phyloP scores from a whole-genome alignment of 257 asterid genomes.

The Solanum phureja region DNA sequence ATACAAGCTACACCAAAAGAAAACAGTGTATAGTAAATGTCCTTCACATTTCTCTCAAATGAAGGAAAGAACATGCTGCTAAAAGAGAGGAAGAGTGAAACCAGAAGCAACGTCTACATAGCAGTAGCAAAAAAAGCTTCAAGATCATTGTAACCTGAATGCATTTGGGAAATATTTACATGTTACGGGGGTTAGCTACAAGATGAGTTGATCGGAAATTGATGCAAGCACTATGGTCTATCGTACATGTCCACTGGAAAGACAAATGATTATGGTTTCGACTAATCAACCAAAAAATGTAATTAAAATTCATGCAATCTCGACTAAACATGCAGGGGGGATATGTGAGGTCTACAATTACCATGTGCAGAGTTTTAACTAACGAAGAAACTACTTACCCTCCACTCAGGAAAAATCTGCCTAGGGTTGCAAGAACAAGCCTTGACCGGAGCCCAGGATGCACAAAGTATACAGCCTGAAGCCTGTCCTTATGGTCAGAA shows the following conservation, averaged over 20 bases:
- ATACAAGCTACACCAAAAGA: conserved; percentile 41
- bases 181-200: neutral
- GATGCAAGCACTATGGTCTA: neutral
- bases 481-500: conserved; percentile 63
- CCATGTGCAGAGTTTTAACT: neutral
- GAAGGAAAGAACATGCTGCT: neutral
- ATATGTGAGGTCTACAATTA: neutral
- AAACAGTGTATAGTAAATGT: neutral
- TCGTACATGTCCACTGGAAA: neutral
- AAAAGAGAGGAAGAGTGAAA: neutral
- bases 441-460: conserved; percentile 92
- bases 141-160: neutral
- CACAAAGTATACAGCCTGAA: conserved; percentile 69
- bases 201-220: neutral
- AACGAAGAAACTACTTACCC: conserved; percentile 44
- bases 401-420: conserved; percentile 80
- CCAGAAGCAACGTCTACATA: neutral
- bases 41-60: neutral
- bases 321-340: neutral
- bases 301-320: neutral
- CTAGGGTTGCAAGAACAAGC: conserved; percentile 80
- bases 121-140: neutral
- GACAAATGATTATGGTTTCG: neutral
- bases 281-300: neutral
- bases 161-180: neutral